These are phyloP conservation scores for Sequoia sempervirens DNA, from an alignment of 75 land plant genomes.

Conservation along the genomic window DNA sequence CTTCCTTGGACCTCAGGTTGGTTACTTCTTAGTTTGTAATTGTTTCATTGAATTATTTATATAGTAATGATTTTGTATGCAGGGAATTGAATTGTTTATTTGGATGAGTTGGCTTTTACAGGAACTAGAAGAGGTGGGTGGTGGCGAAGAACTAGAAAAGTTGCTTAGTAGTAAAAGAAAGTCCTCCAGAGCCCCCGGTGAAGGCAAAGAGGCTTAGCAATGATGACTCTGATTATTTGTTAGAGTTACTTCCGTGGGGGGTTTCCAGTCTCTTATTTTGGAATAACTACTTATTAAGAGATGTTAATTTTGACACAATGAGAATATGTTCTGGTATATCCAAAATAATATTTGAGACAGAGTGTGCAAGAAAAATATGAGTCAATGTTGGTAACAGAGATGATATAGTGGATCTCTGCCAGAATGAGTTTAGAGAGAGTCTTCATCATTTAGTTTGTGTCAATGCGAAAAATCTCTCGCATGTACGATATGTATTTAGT, in stretches of 20 bases:
- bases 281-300: neutral
- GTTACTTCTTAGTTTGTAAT: neutral
- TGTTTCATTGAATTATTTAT: neutral
- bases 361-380: neutral
- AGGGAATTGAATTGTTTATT: neutral
- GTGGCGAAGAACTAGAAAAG: constrained; percentile 64
- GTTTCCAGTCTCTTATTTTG: neutral
- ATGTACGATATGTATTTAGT: neutral
- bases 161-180: constrained; percentile 45
- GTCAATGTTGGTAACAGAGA: neutral
- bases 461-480: neutral
- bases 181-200: neutral
- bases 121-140: constrained; percentile 81
- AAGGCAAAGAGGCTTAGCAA: neutral
- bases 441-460: neutral
- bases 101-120: constrained; percentile 13
- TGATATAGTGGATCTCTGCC: neutral
- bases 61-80: neutral
- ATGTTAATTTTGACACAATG: neutral
- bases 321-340: neutral
- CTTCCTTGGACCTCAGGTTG: constrained; percentile 28
- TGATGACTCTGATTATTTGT: neutral
- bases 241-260: neutral
- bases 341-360: neutral
- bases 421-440: neutral